A percentile compares a stretch with the other conserved stretches of the same genome.
Evolutionary conservation across 73 alveolate species (phyloP).

Genomic region (Paramecium pentaurelia): DNA sequence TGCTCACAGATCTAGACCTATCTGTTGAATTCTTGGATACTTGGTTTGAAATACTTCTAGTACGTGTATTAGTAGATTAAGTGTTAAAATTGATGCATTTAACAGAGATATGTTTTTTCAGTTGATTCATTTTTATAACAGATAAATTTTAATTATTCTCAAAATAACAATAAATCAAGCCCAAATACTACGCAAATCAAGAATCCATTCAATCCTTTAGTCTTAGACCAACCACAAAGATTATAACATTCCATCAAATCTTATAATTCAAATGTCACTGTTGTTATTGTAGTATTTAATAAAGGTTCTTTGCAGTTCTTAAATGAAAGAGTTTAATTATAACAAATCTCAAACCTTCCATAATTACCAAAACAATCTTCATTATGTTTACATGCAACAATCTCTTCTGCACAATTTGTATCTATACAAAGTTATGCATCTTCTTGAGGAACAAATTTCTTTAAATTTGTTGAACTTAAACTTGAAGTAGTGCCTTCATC

Average conservation of each 20-base stretch:
- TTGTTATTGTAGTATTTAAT: background rate
- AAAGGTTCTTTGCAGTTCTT: conserved; percentile 12
- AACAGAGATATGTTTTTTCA: conserved; percentile 45
- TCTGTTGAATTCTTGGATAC: background rate
- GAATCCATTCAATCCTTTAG: background rate
- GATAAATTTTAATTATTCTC: conserved; percentile 3
- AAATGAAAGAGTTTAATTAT: background rate
- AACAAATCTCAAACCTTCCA: background rate
- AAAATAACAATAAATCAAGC: background rate
- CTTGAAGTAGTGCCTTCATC: background rate
- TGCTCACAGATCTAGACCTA: conserved; percentile 8
- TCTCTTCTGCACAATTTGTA: conserved; percentile 22
- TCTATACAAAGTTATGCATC: background rate
- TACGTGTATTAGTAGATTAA: conserved; percentile 28
- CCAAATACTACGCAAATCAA: background rate
- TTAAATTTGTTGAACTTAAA: background rate
- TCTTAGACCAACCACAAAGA: conserved; percentile 10
- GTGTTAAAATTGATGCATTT: conserved; percentile 42
- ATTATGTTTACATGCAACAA: background rate
- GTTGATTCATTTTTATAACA: conserved; percentile 38
- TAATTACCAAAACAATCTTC: background rate
- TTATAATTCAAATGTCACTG: background rate
- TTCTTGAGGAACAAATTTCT: background rate
- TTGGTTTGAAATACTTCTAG: conserved; percentile 32
- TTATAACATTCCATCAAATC: conserved; percentile 40